A percentile compares a stretch with the other conserved stretches of the same genome.
These are phyloP conservation scores for Jatropha podagrica DNA, from an alignment of 441 rosid genomes.

Conservation along the genomic window DNA sequence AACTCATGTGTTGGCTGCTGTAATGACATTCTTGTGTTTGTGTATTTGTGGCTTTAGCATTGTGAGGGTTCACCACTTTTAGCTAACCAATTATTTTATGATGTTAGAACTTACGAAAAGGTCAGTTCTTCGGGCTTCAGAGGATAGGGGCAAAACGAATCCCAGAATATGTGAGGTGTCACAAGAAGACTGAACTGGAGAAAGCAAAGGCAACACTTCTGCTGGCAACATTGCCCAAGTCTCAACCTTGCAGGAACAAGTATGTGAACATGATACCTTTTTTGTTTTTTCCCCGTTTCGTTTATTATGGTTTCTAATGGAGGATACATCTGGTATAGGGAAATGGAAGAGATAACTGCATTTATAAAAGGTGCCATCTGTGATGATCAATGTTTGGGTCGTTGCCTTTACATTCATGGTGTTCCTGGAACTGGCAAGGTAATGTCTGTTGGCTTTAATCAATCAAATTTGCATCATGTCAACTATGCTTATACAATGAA, in stretches of 20 bases:
- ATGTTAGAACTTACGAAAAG: constrained; percentile 70
- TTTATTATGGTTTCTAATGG: constrained; percentile 14
- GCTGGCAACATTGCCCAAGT: constrained; percentile 81
- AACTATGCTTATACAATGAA: constrained; percentile 9
- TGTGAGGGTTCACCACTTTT: constrained; percentile 3
- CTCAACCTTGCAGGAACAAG: constrained; percentile 87
- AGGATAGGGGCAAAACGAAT: constrained; percentile 85
- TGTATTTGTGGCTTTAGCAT: constrained; percentile 25
- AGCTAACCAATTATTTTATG: constrained; percentile 15
- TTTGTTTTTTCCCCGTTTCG: not conserved
- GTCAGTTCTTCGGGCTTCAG: constrained; percentile 78
- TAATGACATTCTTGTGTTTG: constrained; percentile 30
- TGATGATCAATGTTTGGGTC: constrained; percentile 86
- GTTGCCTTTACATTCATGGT: constrained; percentile 92
- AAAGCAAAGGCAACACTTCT: constrained; percentile 84
- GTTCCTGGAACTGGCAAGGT: constrained; percentile 99
- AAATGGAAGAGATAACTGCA: constrained; percentile 84
- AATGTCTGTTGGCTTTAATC: constrained; percentile 16
- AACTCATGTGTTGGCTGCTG: constrained; percentile 59
- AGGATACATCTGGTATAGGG: constrained; percentile 37
- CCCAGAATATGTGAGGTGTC: constrained; percentile 88
- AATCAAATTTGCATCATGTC: not conserved
- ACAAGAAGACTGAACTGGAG: constrained; percentile 83
- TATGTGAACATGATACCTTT: constrained; percentile 30
- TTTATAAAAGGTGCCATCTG: constrained; percentile 86